Evolutionary conservation across 441 rosid species (phyloP), one percentile per base, ranked within the genome.

Genomic region (Pelargonium exstipulatum): DNA sequence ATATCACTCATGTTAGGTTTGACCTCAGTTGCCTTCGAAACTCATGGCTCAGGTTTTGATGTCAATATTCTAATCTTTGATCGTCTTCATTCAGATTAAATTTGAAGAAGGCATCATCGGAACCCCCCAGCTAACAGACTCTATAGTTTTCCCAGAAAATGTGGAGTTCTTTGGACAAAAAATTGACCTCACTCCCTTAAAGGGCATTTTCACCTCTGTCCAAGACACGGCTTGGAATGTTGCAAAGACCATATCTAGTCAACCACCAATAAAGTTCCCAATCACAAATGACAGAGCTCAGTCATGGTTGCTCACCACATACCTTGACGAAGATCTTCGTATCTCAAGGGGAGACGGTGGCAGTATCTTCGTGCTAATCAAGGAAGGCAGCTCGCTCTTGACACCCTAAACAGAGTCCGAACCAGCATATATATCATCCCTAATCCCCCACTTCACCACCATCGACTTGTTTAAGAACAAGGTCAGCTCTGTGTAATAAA

Each of bases 301-400:
- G 71, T 88, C 96, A 8, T 95, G 99, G 99, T 77, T 95, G 24
- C 90, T 91, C 2, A 95, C 99, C 4, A 91, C 99, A 9, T 95
- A 91, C 87, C 96, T 91, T 0, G 99, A 91, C 58, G 86, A 87
- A 46, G 97, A 95, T 1, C 88, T 95, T 78, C 83, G 99, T 9
- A 90, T 95, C 72, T 90, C 97, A 0, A 85, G 96, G 78, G 99
- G 96, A 2, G 97, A 95, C 76, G 96, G 74, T 0, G 97, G 99
- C 67, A 88, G 96, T 2, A 76, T 95, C 67, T 95, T 87, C 26
- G 97, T 91, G 72, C 90, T 95, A 70, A 63, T 95, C 80, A 95
- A 91, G 83, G 96, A 91, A 73, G 96, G 96, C 67, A 88, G 94
- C 82, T 60, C 90, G 17, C 86, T 90, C 57, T 74, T 91, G 82